Evolutionary conservation across 345 rosid species (phyloP).

Genomic region (Mallotus nudiflorus): DNA sequence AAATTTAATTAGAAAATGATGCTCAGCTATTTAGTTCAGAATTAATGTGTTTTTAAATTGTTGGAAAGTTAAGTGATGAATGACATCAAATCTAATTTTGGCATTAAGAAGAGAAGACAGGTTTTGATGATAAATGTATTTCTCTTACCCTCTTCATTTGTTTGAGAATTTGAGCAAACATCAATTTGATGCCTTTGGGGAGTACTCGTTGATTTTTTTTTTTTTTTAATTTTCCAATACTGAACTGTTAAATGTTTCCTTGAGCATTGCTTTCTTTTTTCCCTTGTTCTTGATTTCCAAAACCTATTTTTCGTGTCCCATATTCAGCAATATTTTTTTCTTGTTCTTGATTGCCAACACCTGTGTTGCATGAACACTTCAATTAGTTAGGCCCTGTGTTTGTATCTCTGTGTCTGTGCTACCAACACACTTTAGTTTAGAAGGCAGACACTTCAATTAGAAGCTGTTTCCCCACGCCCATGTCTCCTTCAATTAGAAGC

Average conservation of each 20-base stretch:
- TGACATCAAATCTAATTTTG: no score
- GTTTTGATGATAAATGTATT: not conserved
- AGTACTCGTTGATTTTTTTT: not conserved
- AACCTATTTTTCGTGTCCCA: not conserved
- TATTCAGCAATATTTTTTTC: no score
- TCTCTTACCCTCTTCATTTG: not conserved
- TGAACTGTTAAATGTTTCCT: not conserved
- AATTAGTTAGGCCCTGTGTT: no score
- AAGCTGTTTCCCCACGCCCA: no score
- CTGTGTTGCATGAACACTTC: no score
- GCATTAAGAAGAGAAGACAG: no score
- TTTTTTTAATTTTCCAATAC: not conserved
- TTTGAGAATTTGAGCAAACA: not conserved
- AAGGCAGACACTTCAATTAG: no score
- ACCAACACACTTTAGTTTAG: no score
- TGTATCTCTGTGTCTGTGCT: no score
- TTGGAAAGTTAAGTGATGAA: no score
- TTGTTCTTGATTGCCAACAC: no score
- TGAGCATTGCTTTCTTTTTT: not conserved
- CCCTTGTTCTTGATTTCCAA: not conserved
- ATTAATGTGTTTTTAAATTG: not conserved
- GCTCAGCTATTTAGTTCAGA: not conserved
- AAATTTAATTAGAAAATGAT: not conserved
- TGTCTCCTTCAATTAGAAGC: no score
- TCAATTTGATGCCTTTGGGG: not conserved